Base-by-base conservation (phyloP, 2,329 filamentous ascomycete species). In the Esteya vermicola region DNA sequence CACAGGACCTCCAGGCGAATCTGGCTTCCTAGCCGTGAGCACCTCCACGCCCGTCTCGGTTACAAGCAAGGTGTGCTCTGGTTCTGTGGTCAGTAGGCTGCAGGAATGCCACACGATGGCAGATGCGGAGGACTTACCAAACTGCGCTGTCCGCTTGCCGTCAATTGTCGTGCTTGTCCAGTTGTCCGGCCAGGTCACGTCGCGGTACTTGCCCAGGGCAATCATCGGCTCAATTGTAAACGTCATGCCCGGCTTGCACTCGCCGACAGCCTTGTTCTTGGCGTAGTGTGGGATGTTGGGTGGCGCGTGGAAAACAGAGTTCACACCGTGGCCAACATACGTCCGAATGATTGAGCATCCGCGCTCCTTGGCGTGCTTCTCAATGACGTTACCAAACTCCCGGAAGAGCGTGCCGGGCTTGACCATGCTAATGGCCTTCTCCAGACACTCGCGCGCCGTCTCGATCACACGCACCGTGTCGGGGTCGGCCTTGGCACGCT, bases 151-250 rank as follows among this genome's bases (percentile, higher is more conserved):
- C 55, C 75, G 69, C 60, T 81, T 83, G 38, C 91, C 91, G 57
- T 98, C 91, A 42, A 79, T 74, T 0, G 91, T 98, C 6, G 85
- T 84, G 60, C 86, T 94, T 1, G 91, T 98, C 91, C 91, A 98
- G 65, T 96, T 85, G 57, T 98, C 91, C 1, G 91, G 91, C 91
- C 91, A 98, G 1, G 86, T 96, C 57, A 91, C 81, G 55, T 98
- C 91, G 47, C 77, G 77, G 60, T 94, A 84, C 45, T 84, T 88
- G 43, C 91, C 91, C 41, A 95, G 60, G 31, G 85, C 86, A 56
- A 98, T 88, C 91, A 98, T 98, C 14, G 91, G 91, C 64, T 98
- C 91, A 45, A 98, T 98, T 1, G 91, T 98, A 54, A 98, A 98
- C 48, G 86, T 94, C 86, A 96, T 95, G 40, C 91, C 91, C 1